These are phyloP conservation scores for Gaultheria prostrata DNA, from an alignment of 148 eudicot species.

Conservation along the genomic window DNA sequence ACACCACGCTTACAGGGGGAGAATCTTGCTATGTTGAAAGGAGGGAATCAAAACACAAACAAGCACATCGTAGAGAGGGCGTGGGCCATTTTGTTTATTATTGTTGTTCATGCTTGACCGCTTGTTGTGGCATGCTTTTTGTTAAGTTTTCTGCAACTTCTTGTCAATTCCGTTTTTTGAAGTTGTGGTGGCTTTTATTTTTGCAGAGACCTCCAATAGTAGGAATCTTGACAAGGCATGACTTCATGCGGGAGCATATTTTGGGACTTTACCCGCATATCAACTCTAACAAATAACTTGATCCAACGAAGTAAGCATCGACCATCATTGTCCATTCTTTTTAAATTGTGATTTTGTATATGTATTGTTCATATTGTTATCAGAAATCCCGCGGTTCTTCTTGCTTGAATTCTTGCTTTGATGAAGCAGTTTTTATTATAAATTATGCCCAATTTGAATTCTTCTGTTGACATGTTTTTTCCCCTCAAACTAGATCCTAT, in stretches of 20 bases:
- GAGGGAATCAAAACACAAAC: background rate
- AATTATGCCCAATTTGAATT: background rate
- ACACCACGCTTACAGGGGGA: too few relatives aligned
- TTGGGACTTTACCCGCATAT: slow-evolving; percentile 61
- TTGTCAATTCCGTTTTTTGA: background rate
- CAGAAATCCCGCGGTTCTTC: background rate
- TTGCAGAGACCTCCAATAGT: slow-evolving; percentile 66
- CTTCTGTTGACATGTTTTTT: background rate
- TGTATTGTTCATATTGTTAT: background rate
- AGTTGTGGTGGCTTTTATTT: background rate
- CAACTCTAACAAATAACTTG: slow-evolving; percentile 31
- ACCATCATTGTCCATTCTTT: background rate
- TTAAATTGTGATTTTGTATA: background rate
- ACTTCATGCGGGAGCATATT: slow-evolving; percentile 66
- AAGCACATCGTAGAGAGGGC: background rate
- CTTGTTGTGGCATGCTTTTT: background rate
- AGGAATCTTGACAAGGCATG: slow-evolving; percentile 71
- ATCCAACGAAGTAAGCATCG: background rate
- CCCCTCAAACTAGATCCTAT: background rate
- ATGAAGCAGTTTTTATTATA: background rate
- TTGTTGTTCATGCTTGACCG: background rate
- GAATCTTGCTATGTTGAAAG: too few relatives aligned
- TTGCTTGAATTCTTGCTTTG: background rate
- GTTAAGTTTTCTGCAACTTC: background rate
- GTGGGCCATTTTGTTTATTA: background rate